These are phyloP conservation scores for Polyporus arcularius DNA, from an alignment of 768 basidiomycete species.

Conservation along the genomic window DNA sequence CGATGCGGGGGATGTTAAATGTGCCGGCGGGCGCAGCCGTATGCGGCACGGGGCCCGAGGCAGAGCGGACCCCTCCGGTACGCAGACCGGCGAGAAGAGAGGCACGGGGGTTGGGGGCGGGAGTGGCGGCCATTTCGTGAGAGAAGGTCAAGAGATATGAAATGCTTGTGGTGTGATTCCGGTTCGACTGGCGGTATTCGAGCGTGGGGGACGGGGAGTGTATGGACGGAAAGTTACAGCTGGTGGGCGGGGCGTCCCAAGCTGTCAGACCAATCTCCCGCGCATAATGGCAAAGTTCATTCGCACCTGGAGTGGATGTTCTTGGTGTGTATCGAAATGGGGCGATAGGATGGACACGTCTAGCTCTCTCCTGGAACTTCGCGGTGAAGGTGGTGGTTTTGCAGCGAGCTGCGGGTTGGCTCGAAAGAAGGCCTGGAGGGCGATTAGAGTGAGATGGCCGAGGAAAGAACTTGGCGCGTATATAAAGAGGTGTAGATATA, in stretches of 20 bases:
- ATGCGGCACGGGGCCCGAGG: constrained; percentile 60
- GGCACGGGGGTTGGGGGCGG: constrained; percentile 59
- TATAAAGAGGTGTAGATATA: constrained; percentile 36
- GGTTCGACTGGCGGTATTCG: constrained; percentile 11
- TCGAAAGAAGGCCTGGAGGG: constrained; percentile 27
- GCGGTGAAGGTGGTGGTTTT: constrained; percentile 19
- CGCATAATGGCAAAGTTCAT: not conserved
- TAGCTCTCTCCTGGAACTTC: constrained; percentile 27
- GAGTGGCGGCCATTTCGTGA: constrained; percentile 44
- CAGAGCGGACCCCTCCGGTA: constrained; percentile 87
- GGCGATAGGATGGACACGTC: constrained; percentile 24
- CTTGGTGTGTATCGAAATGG: not conserved
- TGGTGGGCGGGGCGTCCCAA: constrained; percentile 18
- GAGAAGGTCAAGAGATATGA: constrained; percentile 20
- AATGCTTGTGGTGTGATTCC: constrained; percentile 14
- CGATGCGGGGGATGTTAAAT: constrained; percentile 65
- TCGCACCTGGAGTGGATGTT: constrained; percentile 17
- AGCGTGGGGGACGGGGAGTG: constrained; percentile 24
- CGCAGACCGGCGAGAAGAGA: constrained; percentile 87
- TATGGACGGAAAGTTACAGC: constrained; percentile 34
- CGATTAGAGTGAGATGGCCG: constrained; percentile 30
- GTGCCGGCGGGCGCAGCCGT: constrained; percentile 64
- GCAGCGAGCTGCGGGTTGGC: constrained; percentile 16
- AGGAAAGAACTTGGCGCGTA: constrained; percentile 26
- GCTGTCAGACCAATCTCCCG: not conserved